phyloP scores from a whole-genome alignment of 768 basidiomycete species.

The Suillus occidentalis region DNA sequence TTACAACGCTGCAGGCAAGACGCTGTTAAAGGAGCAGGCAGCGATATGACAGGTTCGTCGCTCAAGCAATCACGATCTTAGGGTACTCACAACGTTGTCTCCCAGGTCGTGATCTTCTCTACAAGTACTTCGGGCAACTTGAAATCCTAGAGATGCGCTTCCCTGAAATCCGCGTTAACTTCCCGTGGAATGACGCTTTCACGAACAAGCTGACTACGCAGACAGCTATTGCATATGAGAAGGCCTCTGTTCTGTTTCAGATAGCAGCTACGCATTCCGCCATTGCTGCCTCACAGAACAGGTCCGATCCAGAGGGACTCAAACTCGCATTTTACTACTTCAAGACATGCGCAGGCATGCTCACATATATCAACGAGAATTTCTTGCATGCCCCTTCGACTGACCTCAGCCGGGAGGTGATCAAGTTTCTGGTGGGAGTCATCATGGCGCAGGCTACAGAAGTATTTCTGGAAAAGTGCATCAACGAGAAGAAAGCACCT shows the following conservation, averaged over 20 bases:
- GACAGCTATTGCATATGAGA: slow-evolving; percentile 96
- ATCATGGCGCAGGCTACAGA: slow-evolving; percentile 94
- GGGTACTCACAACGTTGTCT: slow-evolving; percentile 6
- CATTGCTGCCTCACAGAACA: slow-evolving; percentile 81
- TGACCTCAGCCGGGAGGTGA: slow-evolving; percentile 89
- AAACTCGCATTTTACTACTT: slow-evolving; percentile 95
- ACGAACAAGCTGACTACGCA: slow-evolving; percentile 92
- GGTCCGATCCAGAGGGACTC: slow-evolving; percentile 86
- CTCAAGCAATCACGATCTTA: slow-evolving; percentile 1
- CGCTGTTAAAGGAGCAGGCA: slow-evolving; percentile 93
- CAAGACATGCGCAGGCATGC: slow-evolving; percentile 89
- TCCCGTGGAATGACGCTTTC: slow-evolving; percentile 97
- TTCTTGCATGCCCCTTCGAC: slow-evolving; percentile 97
- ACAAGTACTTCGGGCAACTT: slow-evolving; percentile 99
- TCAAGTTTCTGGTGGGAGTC: slow-evolving; percentile 88
- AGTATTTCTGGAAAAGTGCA: slow-evolving; percentile 92
- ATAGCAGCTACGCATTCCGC: slow-evolving; percentile 93
- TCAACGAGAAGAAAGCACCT: slow-evolving; percentile 86
- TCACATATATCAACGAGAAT: slow-evolving; percentile 99
- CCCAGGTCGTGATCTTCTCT: slow-evolving; percentile 85
- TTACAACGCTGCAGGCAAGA: slow-evolving; percentile 94
- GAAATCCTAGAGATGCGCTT: slow-evolving; percentile 96
- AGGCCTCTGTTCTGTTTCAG: slow-evolving; percentile 96
- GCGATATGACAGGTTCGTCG: slow-evolving; percentile 83
- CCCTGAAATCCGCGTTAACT: slow-evolving; percentile 93